These are phyloP conservation scores for Gastrodia elata DNA, from an alignment of 106 monocot genomes.

Conservation along the genomic window DNA sequence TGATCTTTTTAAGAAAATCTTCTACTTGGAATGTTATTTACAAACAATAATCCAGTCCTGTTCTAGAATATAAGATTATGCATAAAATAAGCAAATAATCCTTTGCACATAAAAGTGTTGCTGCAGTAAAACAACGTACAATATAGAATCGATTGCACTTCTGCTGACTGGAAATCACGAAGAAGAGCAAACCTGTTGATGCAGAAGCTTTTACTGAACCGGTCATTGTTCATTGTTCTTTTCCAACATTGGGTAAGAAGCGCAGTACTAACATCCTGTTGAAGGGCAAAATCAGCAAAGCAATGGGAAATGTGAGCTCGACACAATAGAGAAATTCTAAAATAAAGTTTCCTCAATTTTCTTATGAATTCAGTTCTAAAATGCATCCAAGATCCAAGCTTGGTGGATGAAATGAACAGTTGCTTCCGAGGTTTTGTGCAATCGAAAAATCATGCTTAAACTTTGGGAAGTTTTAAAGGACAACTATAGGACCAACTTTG, in stretches of 20 bases:
- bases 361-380: no score
- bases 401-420: no score
- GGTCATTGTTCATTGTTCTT: neutral
- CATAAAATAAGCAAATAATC: neutral
- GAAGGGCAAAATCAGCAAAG: neutral
- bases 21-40: neutral
- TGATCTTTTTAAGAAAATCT: neutral
- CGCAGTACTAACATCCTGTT: slow-evolving; percentile 4
- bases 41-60: neutral
- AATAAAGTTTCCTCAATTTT: no score
- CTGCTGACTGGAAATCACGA: neutral
- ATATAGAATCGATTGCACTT: neutral
- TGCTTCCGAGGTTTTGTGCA: no score
- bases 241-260: neutral
- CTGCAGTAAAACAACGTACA: neutral
- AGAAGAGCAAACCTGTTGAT: neutral
- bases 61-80: neutral
- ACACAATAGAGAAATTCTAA: no score
- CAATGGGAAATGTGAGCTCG: neutral
- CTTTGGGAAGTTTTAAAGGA: no score
- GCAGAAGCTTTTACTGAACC: neutral
- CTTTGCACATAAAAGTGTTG: neutral
- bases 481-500: no score
- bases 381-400: no score
- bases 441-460: no score